Evolutionary conservation across 1,139 yeast genomes (phyloP), one percentile per base, ranked within the genome.

Genomic region (Magnusiomyces sp.): DNA sequence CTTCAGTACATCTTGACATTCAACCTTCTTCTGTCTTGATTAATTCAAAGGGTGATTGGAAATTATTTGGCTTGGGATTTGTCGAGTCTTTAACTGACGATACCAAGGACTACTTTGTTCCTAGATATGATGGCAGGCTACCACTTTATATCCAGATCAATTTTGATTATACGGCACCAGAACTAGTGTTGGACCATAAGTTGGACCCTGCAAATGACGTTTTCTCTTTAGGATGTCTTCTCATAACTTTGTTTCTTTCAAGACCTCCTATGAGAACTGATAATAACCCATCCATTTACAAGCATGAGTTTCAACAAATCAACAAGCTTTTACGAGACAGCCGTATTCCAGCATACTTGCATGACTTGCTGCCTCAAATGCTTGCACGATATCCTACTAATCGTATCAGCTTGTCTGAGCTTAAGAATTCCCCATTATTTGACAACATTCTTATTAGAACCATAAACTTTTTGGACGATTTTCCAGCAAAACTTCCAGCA

Each of bases 31-130:
- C 95, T 0, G 73, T 92, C 0, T 77, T 83, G 53, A 75, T 92
- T 27, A 90, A 85, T 57, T 81, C 79, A 40, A 89, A 84, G 58
- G 94, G 95, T 1, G 98, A 92, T 66, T 94, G 97, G 97, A 92
- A 90, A 65, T 65, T 92, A 2, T 77, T 84, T 7, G 97, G 97
- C 0, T 75, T 85, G 56, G 77, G 77, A 46, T 83, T 83, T 58
- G 65, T 86, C 29, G 63, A 64, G 43, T 19, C 48, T 14, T 40
- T 32, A 20, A 32, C 9, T 13, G 36, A 29, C 2, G 17, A 14
- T 9, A 32, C 20, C 17, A 58, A 53, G 37, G 81, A 77, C 50
- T 81, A 71, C 57, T 81, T 72, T 58, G 68, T 82, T 47, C 81
- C 83, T 65, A 79, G 80, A 47, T 75, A 77, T 56, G 88, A 86